These are phyloP conservation scores for Tetramitus jugosus DNA, from an alignment of 208 protist genomes.

Conservation along the genomic window DNA sequence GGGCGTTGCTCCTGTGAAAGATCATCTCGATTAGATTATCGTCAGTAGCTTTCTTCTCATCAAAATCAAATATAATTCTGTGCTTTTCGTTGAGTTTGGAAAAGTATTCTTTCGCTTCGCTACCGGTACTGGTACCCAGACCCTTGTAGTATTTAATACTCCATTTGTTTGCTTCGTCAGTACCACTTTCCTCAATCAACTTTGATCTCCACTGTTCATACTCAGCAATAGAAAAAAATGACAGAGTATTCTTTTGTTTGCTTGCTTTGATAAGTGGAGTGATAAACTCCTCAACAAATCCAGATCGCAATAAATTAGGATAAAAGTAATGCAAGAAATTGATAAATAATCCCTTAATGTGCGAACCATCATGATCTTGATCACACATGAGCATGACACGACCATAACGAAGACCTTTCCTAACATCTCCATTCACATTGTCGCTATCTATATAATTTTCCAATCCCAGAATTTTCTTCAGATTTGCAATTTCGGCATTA, in stretches of 20 bases:
- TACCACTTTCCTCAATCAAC: background rate
- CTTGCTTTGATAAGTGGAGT: constrained; percentile 98
- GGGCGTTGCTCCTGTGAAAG: constrained; percentile 91
- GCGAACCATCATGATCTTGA: constrained; percentile 99
- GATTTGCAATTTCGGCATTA: constrained; percentile 79
- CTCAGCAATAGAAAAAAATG: constrained; percentile 97
- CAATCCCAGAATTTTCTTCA: constrained; percentile 59
- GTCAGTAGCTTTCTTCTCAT: constrained; percentile 57
- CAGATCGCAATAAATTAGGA: constrained; percentile 76
- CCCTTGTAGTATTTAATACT: constrained; percentile 95
- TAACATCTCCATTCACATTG: constrained; percentile 50
- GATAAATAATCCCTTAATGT: constrained; percentile 99
- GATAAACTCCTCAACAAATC: constrained; percentile 93
- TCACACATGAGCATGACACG: constrained; percentile 99
- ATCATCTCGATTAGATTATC: constrained; percentile 92
- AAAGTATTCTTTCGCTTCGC: constrained; percentile 99
- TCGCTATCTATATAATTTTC: constrained; percentile 59
- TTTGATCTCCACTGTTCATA: constrained; percentile 80
- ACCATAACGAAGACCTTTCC: constrained; percentile 92
- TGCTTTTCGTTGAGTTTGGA: constrained; percentile 75
- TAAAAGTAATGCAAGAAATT: constrained; percentile 99
- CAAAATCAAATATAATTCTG: constrained; percentile 63
- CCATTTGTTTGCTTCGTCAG: constrained; percentile 51
- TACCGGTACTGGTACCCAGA: constrained; percentile 87
- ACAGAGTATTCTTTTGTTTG: constrained; percentile 56